These are phyloP conservation scores for Athelia sp. DNA, from an alignment of 1,284 basidiomycete genomes.

Conservation along the genomic window DNA sequence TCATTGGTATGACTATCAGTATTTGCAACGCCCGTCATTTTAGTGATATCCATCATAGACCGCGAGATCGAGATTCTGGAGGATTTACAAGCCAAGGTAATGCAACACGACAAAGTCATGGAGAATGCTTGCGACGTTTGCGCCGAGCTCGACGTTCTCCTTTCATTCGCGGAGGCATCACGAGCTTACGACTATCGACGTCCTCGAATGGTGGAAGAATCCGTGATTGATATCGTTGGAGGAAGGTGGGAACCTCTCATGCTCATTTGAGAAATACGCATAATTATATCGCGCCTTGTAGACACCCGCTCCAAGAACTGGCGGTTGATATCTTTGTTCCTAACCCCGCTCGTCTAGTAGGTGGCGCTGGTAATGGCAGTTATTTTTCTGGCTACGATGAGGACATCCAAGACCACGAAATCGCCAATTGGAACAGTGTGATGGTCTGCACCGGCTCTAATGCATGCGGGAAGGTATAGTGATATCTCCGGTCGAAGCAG, in stretches of 20 bases:
- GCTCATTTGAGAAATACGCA: constrained; percentile 1
- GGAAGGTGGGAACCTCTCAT: constrained; percentile 55
- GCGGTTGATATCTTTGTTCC: constrained; percentile 79
- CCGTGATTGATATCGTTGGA: constrained; percentile 66
- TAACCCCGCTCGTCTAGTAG: constrained; percentile 69
- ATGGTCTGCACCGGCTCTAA: constrained; percentile 78
- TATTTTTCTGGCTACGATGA: constrained; percentile 16
- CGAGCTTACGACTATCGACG: constrained; percentile 58
- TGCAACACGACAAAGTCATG: constrained; percentile 52
- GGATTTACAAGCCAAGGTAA: constrained; percentile 59
- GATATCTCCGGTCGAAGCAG: constrained; percentile 78
- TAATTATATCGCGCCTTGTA: constrained; percentile 18
- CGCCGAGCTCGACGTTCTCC: constrained; percentile 85
- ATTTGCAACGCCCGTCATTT: too few relatives aligned
- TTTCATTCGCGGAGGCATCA: constrained; percentile 74
- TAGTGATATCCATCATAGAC: too few relatives aligned
- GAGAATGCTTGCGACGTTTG: constrained; percentile 58
- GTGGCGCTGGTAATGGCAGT: constrained; percentile 43
- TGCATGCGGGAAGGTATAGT: constrained; percentile 75
- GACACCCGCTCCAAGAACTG: constrained; percentile 83
- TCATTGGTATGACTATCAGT: constrained; percentile 54
- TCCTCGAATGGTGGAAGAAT: constrained; percentile 74
- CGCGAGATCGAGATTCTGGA: constrained; percentile 87
- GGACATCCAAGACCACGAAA: constrained; percentile 10
- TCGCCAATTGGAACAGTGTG: constrained; percentile 45